Base-by-base conservation (phyloP, 306 rosid species). In the Trifolium repens region DNA sequence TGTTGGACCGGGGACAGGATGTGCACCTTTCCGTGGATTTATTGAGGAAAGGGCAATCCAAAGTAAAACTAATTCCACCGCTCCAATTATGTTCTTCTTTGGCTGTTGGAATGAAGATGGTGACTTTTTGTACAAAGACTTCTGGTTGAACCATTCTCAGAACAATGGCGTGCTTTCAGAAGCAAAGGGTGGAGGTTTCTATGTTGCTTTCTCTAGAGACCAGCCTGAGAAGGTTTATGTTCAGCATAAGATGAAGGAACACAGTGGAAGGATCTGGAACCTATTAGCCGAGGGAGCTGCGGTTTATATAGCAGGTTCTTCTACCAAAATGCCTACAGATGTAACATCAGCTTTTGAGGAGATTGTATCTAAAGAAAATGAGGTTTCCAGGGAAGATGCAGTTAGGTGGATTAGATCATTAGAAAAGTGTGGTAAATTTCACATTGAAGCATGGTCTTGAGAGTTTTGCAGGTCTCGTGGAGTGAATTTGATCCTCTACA, bases 1-100 rank as follows among this genome's bases (percentile, higher is more conserved):
- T 11, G 57, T 94, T 30, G 98, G 98, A 62, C 98, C 98, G 0
- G 97, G 98, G 70, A 91, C 98, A 0, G 98, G 98, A 15, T 94
- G 97, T 63, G 98, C 97, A 0, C 98, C 98, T 19, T 91, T 94
- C 54, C 89, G 71, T 4, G 98, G 98, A 46, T 88, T 91, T 40
- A 80, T 94, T 19, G 96, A 91, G 85, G 98, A 94, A 80, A 88
- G 98, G 71, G 90, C 85, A 37, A n/a, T 83, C 53, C 91, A 89
- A 80, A 88, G 86, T 55, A 69, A 73, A 79, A 80, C 84, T 2
- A 42, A 4, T 68, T 52, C 83, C 53, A 86, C 89, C 67, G 96
- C 96, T 73, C 96, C 98, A 9, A 75, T 91, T 15, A 58, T 90
- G 43, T 90, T 94, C 81, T 91, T 94, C 82, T 91, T 90, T 78